Base-by-base conservation (phyloP, 768 basidiomycete genomes). In the Pisolithus albus region DNA sequence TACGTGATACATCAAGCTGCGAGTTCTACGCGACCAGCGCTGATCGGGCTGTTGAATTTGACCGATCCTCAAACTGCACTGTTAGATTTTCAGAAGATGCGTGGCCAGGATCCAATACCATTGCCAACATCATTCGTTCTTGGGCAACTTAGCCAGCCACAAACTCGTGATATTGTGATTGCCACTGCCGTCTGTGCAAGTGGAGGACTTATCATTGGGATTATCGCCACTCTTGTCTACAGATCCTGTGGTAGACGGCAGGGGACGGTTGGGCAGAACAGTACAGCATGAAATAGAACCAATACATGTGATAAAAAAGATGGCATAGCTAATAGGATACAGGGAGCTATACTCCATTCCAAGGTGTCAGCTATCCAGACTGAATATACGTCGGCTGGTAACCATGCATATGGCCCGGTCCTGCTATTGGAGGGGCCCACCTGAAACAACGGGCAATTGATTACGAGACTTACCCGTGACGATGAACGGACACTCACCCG, bases 1-100 rank as follows among this genome's bases (percentile, higher is more conserved):
- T 82, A 82, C 50, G 73, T 70, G 39, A 69, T 72, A 34, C 77
- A 82, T 56, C 73, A 77, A 46, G 71, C 64, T 28, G 62, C 63
- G 39, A 78, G 71, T 26, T 59, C 69, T 8, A 63, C 61, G 2
- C 62, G 67, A 28, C 69, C 72, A 19, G 76, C 79, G 3, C 49
- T 59, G 38, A 67, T 82, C 42, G 81, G 78, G 23, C 65, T 83
- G 13, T 56, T 72, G 57, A 70, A 63, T 47, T 61, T 74, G 39
- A 82, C 76, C 1, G 66, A 81, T 55, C 56, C 70, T 1, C 49
- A 52, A 1, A 26, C 59, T 2, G 67, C 77, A 16, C 55, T 75
- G 23, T 51, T 48, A 19, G 66, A 71, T 18, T 81, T 82, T 54
- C 67, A 65, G 49, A 48, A 54, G 9, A 60, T 60, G 30, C 73